These are phyloP conservation scores for Thalassia testudinum DNA, from an alignment of 116 monocot genomes.

Conservation along the genomic window DNA sequence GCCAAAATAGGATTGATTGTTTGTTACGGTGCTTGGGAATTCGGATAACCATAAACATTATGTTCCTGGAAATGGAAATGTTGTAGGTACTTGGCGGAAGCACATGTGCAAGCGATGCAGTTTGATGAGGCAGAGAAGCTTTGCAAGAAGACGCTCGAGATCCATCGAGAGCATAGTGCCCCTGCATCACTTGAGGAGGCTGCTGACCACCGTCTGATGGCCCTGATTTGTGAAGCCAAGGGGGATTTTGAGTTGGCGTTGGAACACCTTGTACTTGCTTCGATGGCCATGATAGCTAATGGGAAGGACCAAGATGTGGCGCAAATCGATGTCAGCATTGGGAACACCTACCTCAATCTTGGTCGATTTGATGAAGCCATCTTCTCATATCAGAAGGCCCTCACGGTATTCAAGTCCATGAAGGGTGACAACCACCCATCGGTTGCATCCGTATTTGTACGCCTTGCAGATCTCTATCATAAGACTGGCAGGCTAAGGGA, in stretches of 20 bases:
- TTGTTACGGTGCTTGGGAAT: no score
- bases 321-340: constrained; percentile 69
- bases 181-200: constrained; percentile 90
- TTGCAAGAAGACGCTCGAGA: constrained; percentile 76
- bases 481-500: constrained; percentile 81
- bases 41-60: no score
- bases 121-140: constrained; percentile 94
- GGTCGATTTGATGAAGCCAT: constrained; percentile 94
- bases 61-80: no score
- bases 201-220: constrained; percentile 89
- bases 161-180: constrained; percentile 76
- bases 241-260: constrained; percentile 79
- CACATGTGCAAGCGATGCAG: constrained; percentile 90
- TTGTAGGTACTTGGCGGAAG: constrained; percentile 82
- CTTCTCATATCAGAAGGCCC: constrained; percentile 98
- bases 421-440: constrained; percentile 69
- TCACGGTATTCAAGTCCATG: constrained; percentile 87
- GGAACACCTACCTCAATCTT: constrained; percentile 79
- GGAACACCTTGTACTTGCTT: constrained; percentile 93
- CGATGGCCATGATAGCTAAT: constrained; percentile 82
- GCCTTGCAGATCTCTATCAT: constrained; percentile 85
- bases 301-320: constrained; percentile 80
- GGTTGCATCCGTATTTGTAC: constrained; percentile 76
- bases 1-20: no score
- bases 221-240: constrained; percentile 81